phyloP scores from a whole-genome alignment of 2,329 filamentous ascomycete genomes.

The Fusarium protoensiforme region DNA sequence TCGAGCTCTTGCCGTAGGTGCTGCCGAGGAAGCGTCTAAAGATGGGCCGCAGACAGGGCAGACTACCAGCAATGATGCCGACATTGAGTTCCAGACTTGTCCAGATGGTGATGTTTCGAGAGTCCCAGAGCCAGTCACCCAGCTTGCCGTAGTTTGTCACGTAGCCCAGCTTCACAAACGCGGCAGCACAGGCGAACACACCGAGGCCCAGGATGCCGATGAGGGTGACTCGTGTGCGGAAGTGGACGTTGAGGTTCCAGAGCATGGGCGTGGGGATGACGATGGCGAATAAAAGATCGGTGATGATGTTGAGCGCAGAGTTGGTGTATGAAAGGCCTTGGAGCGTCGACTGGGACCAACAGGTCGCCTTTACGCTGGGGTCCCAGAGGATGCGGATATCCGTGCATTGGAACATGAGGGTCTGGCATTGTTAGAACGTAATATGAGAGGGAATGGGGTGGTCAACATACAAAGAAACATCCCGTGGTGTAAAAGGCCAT shows the following conservation, averaged over 20 bases:
- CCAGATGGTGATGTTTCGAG: conserved; percentile 60
- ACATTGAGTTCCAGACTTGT: conserved; percentile 52
- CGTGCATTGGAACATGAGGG: conserved; percentile 60
- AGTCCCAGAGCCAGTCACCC: conserved; percentile 58
- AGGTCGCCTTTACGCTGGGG: conserved; percentile 48
- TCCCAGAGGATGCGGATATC: conserved; percentile 60
- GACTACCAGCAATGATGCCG: conserved; percentile 51
- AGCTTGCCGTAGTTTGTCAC: conserved; percentile 52
- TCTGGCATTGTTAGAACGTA: conserved; percentile 37
- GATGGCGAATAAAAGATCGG: conserved; percentile 53
- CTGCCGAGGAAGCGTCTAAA: conserved; percentile 48
- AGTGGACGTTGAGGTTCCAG: conserved; percentile 54
- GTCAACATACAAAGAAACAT: conserved; percentile 50
- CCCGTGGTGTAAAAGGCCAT: conserved; percentile 47
- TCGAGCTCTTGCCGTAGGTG: conserved; percentile 44
- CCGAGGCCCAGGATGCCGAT: conserved; percentile 56
- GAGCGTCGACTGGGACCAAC: conserved; percentile 54
- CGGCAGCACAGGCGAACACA: conserved; percentile 56
- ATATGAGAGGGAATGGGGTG: neutral
- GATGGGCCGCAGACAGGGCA: conserved; percentile 49
- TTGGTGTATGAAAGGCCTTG: conserved; percentile 57
- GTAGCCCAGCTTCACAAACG: conserved; percentile 55
- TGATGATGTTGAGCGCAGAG: conserved; percentile 48
- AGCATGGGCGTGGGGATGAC: conserved; percentile 53
- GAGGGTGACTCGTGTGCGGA: conserved; percentile 53